Conservation (phyloP, 2,329 filamentous ascomycete species). For the Neocucurbitaria cava region DNA sequence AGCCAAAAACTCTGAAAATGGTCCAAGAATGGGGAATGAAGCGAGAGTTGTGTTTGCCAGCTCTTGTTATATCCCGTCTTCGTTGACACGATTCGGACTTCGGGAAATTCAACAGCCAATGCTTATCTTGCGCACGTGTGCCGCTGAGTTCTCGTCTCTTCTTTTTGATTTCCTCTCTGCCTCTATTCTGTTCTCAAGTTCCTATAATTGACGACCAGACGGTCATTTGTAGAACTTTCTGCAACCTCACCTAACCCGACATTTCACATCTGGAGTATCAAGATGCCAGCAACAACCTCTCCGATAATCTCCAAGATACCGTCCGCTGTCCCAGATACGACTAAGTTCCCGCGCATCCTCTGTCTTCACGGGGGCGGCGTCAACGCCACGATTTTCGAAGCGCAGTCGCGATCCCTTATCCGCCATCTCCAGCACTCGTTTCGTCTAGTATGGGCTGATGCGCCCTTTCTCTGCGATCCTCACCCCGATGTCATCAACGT, state of each 20-base stretch:
- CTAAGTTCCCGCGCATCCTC: conserved; percentile 68
- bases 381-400: conserved; percentile 72
- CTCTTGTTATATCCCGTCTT: neutral
- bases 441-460: conserved; percentile 76
- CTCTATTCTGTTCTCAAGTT: no score
- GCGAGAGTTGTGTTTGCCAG: neutral
- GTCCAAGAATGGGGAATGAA: neutral
- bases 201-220: no score
- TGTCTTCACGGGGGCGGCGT: conserved; percentile 83
- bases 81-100: neutral
- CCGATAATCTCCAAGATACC: conserved; percentile 29
- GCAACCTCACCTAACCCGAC: neutral
- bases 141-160: neutral
- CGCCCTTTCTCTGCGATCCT: conserved; percentile 67
- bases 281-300: neutral
- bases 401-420: conserved; percentile 68
- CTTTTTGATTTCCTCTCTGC: neutral
- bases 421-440: conserved; percentile 63
- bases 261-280: neutral
- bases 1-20: neutral
- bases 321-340: conserved; percentile 32
- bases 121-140: neutral
- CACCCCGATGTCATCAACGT: conserved; percentile 69
- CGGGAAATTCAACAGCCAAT: neutral
- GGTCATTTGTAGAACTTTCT: no score